Evolutionary conservation across 768 basidiomycete species (phyloP), one percentile per base, ranked within the genome.

Genomic region (Leccinum subtestaceum): DNA sequence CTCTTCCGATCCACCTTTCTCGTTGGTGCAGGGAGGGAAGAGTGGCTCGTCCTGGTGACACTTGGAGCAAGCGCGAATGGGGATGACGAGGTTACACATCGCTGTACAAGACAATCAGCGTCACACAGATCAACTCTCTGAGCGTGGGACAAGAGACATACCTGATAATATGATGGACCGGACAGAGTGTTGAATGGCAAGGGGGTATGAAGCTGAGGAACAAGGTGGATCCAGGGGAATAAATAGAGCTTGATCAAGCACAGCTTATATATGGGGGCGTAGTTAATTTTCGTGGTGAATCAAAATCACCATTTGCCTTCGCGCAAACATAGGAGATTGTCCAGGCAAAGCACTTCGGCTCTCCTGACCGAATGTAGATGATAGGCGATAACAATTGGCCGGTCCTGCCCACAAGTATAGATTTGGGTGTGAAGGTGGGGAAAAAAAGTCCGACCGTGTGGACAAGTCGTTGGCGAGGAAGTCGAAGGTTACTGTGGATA

Each of bases 51-150:
- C 60, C 11, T 53, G 55, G 36, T 34, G 63, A 46, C 71, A 72
- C 55, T 73, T 70, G 1, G 70, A 73, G 29, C 71, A 72, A 17
- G 66, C 73, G 46, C 71, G 72, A 53, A 72, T 60, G 13, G 72
- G 68, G 21, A 72, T 61, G 49, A 72, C 63, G 6, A 65, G 58
- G 58, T 72, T 73, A 43, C 71, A 72, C 71, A 72, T 72, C 12
- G 56, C 61, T 60, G n/a, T 40, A 8, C 8, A 4, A 17, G 34
- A 46, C 2, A 40, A 21, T 60, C 25, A 63, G 53, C 38, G 25
- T 52, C 61, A 13, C 5, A 2, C 17, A 15, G 6, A 32, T 31
- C 17, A 13, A 4, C 32, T 31, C 31, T 43, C 2, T 13, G 25
- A 45, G 9, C 9, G 31, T 0, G 21, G 7, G 27, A 23, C 34